Evolutionary conservation across 1,139 yeast species (phyloP), one percentile per base, ranked within the genome.

Genomic region (Yamadazyma diddensiae): DNA sequence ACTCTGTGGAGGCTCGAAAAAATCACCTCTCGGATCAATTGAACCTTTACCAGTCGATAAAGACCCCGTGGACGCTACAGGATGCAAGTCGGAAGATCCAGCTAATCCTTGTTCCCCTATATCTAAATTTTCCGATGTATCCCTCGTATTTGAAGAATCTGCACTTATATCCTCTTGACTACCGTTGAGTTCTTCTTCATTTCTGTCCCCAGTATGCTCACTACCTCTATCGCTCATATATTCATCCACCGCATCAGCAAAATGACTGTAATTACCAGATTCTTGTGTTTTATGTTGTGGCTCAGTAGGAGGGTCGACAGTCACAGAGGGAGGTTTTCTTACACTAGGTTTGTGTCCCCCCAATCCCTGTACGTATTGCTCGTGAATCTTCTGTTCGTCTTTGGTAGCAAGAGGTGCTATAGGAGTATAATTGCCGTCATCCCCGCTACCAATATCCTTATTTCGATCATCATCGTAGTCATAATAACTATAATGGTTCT

Each of bases 11-110:
- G 47, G 47, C n/a, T 42, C 41, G 9, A 32, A 24, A 12, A 32
- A 26, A 2, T 41, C 46, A 8, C 26, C 26, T 29, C 30, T 35
- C 24, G 40, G 41, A 15, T 46, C 62, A 31, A 57, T 41, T 2
- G 70, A 60, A 27, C 50, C 45, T 25, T 49, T 61, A 1, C 69
- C 70, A 0, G 70, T 64, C 1, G 71, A 65, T 24, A 65, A 52
- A 2, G 72, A 65, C 0, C 71, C 72, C 1, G 59, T 42, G 0
- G 72, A 63, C 2, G 37, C 46, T 2, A 59, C 55, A 0, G 62
- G 58, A 18, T 55, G 55, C 12, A 57, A 36, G 1, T 52, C 58
- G 18, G 31, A 29, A 6, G 20, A 11, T 3, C 15, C 28, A 16
- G 24, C 6, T 13, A 12, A 22, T 4, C 12, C n/a, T 21, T 15